Conservation (phyloP, 2,329 filamentous ascomycete genomes). For the Hypoxylon sp. region DNA sequence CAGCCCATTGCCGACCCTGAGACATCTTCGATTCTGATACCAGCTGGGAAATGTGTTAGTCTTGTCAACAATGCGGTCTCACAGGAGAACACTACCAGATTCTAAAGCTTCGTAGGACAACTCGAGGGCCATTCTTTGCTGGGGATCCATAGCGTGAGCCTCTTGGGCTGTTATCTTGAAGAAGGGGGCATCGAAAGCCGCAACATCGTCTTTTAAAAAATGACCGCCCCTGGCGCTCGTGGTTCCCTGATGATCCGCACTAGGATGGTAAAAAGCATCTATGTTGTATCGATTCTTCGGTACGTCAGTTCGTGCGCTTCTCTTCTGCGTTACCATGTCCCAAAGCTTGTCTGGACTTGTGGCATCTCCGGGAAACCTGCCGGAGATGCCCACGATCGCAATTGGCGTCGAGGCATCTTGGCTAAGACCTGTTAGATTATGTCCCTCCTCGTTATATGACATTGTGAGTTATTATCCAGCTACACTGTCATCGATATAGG, state of each 20-base stretch:
- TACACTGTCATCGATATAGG: conserved; percentile 3
- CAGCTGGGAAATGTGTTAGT: conserved; percentile 42
- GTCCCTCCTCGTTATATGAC: conserved; percentile 25
- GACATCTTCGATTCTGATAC: conserved; percentile 50
- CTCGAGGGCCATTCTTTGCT: conserved; percentile 54
- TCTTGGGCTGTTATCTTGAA: conserved; percentile 52
- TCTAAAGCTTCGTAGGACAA: conserved; percentile 52
- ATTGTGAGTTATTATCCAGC: not conserved
- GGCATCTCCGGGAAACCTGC: conserved; percentile 52
- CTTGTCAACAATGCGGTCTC: not conserved
- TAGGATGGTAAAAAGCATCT: conserved; percentile 52
- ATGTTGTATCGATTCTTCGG: conserved; percentile 51
- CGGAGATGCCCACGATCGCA: conserved; percentile 51
- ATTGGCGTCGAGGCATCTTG: conserved; percentile 51
- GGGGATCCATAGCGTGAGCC: conserved; percentile 55
- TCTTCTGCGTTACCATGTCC: conserved; percentile 50
- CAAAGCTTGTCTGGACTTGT: conserved; percentile 50
- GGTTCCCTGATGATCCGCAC: conserved; percentile 50
- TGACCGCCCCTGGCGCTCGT: conserved; percentile 50
- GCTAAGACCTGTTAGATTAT: conserved; percentile 1
- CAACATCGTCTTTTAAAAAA: conserved; percentile 51
- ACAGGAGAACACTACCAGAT: conserved; percentile 46
- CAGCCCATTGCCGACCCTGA: conserved; percentile 51
- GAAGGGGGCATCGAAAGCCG: conserved; percentile 52
- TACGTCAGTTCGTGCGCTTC: conserved; percentile 50